phyloP scores from a whole-genome alignment of 805 yeast species.

The Zygoascus flipseniorum region DNA sequence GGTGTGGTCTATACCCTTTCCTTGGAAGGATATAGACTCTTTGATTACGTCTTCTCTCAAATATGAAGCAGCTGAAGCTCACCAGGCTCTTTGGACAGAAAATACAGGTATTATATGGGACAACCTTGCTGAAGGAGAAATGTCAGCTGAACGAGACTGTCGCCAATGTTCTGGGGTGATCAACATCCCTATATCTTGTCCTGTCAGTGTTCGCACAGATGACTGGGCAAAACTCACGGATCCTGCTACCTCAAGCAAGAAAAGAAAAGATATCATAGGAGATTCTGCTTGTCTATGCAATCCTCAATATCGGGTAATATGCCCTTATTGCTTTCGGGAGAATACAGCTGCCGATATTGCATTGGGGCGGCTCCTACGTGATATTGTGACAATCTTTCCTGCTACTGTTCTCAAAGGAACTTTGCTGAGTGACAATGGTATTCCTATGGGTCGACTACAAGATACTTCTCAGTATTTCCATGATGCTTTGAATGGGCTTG shows the following conservation, averaged over 20 bases:
- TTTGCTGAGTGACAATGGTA: too few relatives aligned
- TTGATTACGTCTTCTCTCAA: not conserved
- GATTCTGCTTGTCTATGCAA: not conserved
- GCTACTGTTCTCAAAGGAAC: too few relatives aligned
- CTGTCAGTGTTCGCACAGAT: not conserved
- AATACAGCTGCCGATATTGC: too few relatives aligned
- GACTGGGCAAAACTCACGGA: not conserved
- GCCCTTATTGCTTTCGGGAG: too few relatives aligned
- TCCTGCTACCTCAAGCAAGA: not conserved
- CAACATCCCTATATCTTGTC: not conserved
- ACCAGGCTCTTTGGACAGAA: not conserved
- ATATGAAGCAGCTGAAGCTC: not conserved
- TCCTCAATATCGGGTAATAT: too few relatives aligned
- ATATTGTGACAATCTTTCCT: too few relatives aligned
- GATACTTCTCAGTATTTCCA: too few relatives aligned
- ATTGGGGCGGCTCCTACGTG: too few relatives aligned
- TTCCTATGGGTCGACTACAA: too few relatives aligned
- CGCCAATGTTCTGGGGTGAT: not conserved
- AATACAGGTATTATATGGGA: not conserved
- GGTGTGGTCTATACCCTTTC: conserved; percentile 5
- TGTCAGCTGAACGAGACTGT: not conserved
- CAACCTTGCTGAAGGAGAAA: not conserved
- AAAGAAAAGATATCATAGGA: too few relatives aligned
- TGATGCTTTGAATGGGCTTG: not conserved
- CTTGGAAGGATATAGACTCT: conserved; percentile 6